Evolutionary conservation across 441 rosid species (phyloP), one percentile per base, ranked within the genome.

Genomic region (Monsonia emarginata): DNA sequence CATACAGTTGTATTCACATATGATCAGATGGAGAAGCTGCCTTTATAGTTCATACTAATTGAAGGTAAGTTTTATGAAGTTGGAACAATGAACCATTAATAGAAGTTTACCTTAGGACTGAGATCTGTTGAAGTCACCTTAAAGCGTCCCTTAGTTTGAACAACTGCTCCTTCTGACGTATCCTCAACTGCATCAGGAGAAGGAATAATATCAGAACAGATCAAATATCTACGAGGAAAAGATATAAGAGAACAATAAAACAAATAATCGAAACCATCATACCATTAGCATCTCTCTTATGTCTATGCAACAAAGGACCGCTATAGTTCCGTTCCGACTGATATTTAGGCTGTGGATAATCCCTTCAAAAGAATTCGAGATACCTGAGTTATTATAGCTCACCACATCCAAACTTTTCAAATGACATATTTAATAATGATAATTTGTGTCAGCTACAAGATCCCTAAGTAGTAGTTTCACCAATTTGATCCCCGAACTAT

Each of bases 131-230:
- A 86, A 65, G 96, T 94, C 68, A 91, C 88, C 81, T 94, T 85
- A 83, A 94, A 91, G 48, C 96, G 92, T 66, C 97, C 97, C 81
- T 80, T 91, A 58, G 83, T 76, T 74, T 85, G 90, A 72, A 89
- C 88, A 68, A 89, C 82, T 46, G 92, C 86, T 64, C 90, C 90
- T 67, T 91, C 95, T 64, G 94, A 74, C 26, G 79, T 32, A 79
- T 88, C 95, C 66, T 94, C 97, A 40, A 63, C 88, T 84, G 80
- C 70, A 76, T 26, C 65, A 26, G 64, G 64, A 65, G 31, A 63
- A 48, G 65, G 19, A 63, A 67, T 22, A 67, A 69, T 8, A 60
- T 4, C 30, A 64, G 54, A 28, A 62, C 10, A 18, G 21, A 61
- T 57, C 50, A 24, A 73, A 64, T 4, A 40, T 27, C 24, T 4